Percentiles rank a stretch among this genome's conserved stretches.
Evolutionary conservation across 208 protist genomes (phyloP).

Genomic region (Tritrichomonas musculus): DNA sequence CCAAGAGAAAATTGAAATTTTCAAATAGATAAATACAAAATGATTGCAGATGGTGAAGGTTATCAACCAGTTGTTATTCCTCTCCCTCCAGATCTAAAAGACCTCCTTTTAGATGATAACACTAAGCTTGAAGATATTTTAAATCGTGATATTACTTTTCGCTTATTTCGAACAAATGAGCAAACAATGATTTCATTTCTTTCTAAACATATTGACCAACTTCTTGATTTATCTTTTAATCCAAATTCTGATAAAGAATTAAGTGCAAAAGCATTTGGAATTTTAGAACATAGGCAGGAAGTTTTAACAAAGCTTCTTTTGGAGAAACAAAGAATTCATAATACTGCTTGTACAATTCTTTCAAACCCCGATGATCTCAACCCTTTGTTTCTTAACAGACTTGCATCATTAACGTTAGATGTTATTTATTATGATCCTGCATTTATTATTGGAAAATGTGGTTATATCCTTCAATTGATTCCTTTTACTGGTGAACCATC

Average conservation of each 20-base stretch:
- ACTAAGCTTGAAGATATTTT: not conserved
- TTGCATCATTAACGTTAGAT: not conserved
- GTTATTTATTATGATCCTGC: not conserved
- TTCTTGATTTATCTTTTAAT: not conserved
- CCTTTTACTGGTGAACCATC: not conserved
- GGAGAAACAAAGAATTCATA: not conserved
- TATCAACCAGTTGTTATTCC: no score
- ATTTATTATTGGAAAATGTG: not conserved
- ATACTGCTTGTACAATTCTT: not conserved
- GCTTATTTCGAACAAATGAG: not conserved
- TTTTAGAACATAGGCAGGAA: not conserved
- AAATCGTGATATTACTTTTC: not conserved
- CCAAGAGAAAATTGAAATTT: no score
- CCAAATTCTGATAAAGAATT: not conserved
- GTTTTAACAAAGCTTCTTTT: not conserved
- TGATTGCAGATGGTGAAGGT: no score
- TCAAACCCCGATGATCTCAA: not conserved
- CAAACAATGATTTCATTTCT: not conserved
- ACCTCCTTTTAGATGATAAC: no score
- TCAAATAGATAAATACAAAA: no score
- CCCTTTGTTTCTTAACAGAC: not conserved
- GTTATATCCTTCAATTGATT: not conserved
- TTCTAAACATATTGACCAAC: not conserved
- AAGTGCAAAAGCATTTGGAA: slow-evolving; percentile 5
- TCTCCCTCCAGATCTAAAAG: no score